A percentile compares a stretch with the other conserved stretches of the same genome.
phyloP scores from a whole-genome alignment of 768 basidiomycete species.

The Rhizopogon salebrosus region DNA sequence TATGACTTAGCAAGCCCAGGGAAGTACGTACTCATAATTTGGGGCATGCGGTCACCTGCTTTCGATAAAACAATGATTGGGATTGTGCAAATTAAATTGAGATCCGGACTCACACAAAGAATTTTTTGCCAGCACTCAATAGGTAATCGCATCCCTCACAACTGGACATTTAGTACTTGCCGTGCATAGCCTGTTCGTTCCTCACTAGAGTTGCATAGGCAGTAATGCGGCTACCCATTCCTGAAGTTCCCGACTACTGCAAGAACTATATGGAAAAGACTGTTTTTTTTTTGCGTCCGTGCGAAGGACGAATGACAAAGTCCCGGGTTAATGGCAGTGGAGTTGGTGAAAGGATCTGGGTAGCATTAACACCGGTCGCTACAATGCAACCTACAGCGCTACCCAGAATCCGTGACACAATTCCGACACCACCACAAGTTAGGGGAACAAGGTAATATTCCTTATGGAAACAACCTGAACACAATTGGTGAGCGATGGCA shows the following conservation, averaged over 20 bases:
- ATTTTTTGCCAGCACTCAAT: slow-evolving; percentile 21
- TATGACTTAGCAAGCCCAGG: background rate
- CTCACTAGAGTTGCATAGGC: slow-evolving; percentile 27
- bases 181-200: slow-evolving; percentile 20
- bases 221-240: slow-evolving; percentile 31
- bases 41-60: slow-evolving; percentile 16
- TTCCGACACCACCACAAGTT: too few relatives aligned
- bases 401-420: background rate
- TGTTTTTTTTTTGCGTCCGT: slow-evolving; percentile 6
- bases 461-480: too few relatives aligned
- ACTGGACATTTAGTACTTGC: slow-evolving; percentile 25
- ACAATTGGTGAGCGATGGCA: too few relatives aligned
- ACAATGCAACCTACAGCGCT: slow-evolving; percentile 31
- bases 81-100: background rate
- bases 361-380: slow-evolving; percentile 27
- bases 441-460: too few relatives aligned
- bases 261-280: background rate
- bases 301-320: slow-evolving; percentile 26
- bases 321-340: slow-evolving; percentile 28
- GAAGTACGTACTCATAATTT: slow-evolving; percentile 6
- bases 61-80: slow-evolving; percentile 9
- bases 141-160: slow-evolving; percentile 29
- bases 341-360: slow-evolving; percentile 17
- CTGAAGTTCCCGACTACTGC: slow-evolving; percentile 18
- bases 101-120: slow-evolving; percentile 27